phyloP scores from a whole-genome alignment of 1,284 basidiomycete genomes.

The Papiliotrema laurentii region DNA sequence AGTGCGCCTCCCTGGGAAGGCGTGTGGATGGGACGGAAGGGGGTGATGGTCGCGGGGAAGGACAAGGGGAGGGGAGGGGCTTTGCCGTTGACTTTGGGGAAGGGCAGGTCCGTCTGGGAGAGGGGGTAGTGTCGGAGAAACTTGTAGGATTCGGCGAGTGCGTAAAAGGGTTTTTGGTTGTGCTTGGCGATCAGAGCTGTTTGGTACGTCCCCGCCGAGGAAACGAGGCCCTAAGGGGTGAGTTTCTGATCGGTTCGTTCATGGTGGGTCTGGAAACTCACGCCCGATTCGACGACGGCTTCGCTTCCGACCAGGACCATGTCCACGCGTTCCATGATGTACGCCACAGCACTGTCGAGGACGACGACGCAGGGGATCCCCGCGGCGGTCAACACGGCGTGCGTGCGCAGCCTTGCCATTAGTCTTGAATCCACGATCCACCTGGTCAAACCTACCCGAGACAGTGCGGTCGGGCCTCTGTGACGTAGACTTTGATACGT shows the following conservation, averaged over 20 bases:
- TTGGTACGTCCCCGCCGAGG: slow-evolving; percentile 84
- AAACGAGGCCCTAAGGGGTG: slow-evolving; percentile 33
- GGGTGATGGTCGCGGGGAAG: slow-evolving; percentile 21
- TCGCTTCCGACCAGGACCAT: slow-evolving; percentile 94
- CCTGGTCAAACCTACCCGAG: slow-evolving; percentile 24
- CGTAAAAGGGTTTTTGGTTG: slow-evolving; percentile 93
- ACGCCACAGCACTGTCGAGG: slow-evolving; percentile 92
- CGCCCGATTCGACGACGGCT: slow-evolving; percentile 90
- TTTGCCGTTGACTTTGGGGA: slow-evolving; percentile 15
- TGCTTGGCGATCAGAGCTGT: slow-evolving; percentile 95
- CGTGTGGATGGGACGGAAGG: not conserved
- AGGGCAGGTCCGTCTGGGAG: slow-evolving; percentile 90
- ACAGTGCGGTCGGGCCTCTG: slow-evolving; percentile 49
- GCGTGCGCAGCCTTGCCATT: slow-evolving; percentile 70
- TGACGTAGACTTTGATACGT: slow-evolving; percentile 94
- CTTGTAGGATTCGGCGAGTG: slow-evolving; percentile 95
- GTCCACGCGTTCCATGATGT: slow-evolving; percentile 93
- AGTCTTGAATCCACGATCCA: not conserved
- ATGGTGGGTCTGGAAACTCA: slow-evolving; percentile 19
- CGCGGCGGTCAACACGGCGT: slow-evolving; percentile 70
- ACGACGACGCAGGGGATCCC: slow-evolving; percentile 94
- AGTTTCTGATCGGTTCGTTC: not conserved
- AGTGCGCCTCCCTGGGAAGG: not conserved
- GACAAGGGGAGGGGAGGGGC: slow-evolving; percentile 17
- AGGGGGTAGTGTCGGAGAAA: slow-evolving; percentile 95